phyloP scores from a whole-genome alignment of 768 basidiomycete genomes.

The Kwoniella bestiolae region DNA sequence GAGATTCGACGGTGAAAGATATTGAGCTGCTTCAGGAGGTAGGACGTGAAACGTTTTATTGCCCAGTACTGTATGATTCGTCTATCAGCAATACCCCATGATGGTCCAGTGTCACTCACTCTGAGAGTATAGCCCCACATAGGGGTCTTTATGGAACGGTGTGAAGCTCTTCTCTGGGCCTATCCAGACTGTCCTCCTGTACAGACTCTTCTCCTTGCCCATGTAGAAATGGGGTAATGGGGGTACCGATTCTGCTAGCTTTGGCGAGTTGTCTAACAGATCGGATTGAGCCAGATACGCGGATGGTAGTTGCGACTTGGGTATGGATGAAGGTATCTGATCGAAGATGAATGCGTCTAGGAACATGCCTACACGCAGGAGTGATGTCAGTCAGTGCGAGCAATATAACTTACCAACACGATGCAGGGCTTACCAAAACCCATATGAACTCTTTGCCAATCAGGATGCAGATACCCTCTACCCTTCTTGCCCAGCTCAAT shows the following conservation, averaged over 20 bases:
- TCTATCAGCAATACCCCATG: not conserved
- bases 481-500: slow-evolving; percentile 47
- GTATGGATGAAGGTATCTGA: slow-evolving; percentile 33
- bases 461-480: slow-evolving; percentile 51
- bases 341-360: slow-evolving; percentile 54
- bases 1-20: slow-evolving; percentile 35
- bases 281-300: slow-evolving; percentile 55
- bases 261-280: slow-evolving; percentile 33
- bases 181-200: slow-evolving; percentile 52
- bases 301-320: slow-evolving; percentile 29
- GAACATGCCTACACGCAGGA: slow-evolving; percentile 41
- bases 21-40: slow-evolving; percentile 35
- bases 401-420: not conserved
- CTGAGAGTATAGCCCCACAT: slow-evolving; percentile 50
- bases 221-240: slow-evolving; percentile 33
- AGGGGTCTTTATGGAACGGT: slow-evolving; percentile 54
- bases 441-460: slow-evolving; percentile 45
- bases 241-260: slow-evolving; percentile 31
- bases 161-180: slow-evolving; percentile 49
- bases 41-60: slow-evolving; percentile 47
- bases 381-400: not conserved
- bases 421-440: slow-evolving; percentile 43
- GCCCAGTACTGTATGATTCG: slow-evolving; percentile 42
- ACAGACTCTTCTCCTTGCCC: slow-evolving; percentile 42
- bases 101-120: slow-evolving; percentile 25